Conservation (phyloP, 352 stramenopile species). For the Plasmopara muralis region DNA sequence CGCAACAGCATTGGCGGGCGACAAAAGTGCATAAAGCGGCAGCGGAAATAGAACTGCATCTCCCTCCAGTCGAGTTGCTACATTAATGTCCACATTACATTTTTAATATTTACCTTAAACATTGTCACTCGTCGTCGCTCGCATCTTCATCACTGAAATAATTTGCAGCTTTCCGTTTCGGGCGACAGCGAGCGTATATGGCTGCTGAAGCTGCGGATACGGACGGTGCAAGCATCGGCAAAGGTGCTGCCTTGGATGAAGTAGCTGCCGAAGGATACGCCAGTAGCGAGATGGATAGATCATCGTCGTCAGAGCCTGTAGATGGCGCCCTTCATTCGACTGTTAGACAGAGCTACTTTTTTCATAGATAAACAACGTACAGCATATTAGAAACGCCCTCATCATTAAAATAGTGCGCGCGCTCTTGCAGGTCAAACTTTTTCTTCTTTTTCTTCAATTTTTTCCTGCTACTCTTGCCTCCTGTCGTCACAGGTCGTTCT, state of each 20-base stretch:
- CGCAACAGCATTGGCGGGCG: slow-evolving; percentile 26
- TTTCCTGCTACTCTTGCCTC: slow-evolving; percentile 45
- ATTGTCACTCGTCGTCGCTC: slow-evolving; percentile 41
- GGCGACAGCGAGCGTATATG: slow-evolving; percentile 16
- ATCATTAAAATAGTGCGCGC: slow-evolving; percentile 63
- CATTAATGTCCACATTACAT: slow-evolving; percentile 20
- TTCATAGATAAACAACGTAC: slow-evolving; percentile 25
- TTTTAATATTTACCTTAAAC: background rate
- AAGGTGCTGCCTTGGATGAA: slow-evolving; percentile 3
- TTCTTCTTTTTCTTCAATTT: slow-evolving; percentile 43
- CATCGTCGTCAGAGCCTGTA: slow-evolving; percentile 32
- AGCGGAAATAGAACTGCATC: slow-evolving; percentile 38
- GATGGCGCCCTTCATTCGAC: slow-evolving; percentile 30
- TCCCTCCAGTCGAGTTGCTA: slow-evolving; percentile 20
- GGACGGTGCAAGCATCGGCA: background rate
- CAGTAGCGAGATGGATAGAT: slow-evolving; percentile 63
- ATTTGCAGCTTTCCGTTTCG: slow-evolving; percentile 31
- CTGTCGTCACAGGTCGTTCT: slow-evolving; percentile 39
- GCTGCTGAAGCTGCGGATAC: slow-evolving; percentile 12
- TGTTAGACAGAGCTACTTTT: slow-evolving; percentile 16
- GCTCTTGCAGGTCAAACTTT: slow-evolving; percentile 50
- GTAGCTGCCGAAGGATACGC: slow-evolving; percentile 38
- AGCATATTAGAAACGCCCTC: slow-evolving; percentile 54
- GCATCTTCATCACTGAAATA: slow-evolving; percentile 82
- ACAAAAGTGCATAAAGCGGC: slow-evolving; percentile 40